Evolutionary conservation across 2,329 filamentous ascomycete genomes (phyloP).

Genomic region (Fonsecaea monophora): DNA sequence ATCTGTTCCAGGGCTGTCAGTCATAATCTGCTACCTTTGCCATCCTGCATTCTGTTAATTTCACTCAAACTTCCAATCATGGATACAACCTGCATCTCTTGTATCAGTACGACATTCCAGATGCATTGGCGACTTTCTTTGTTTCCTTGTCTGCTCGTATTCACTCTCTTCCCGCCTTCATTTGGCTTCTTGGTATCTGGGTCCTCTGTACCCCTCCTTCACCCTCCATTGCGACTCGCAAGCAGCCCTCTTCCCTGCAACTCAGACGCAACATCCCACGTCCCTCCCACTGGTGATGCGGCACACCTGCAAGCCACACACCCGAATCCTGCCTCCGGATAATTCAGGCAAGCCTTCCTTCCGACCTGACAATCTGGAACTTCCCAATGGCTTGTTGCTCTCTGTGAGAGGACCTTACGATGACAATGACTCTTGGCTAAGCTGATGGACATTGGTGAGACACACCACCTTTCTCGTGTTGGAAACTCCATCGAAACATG

Average conservation of each 20-base stretch:
- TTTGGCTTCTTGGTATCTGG: not conserved
- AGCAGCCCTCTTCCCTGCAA: not conserved
- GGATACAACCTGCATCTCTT: no score
- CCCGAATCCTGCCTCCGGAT: not conserved
- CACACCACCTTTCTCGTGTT: conserved; percentile 3
- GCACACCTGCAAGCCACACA: conserved; percentile 8
- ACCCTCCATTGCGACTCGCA: not conserved
- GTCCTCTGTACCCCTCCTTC: conserved; percentile 13
- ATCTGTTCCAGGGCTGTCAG: conserved; percentile 2
- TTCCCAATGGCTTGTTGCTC: not conserved
- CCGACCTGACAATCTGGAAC: not conserved
- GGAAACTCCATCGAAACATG: not conserved
- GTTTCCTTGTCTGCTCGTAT: not conserved
- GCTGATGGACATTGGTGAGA: not conserved
- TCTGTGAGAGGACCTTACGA: not conserved
- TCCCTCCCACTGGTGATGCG: conserved; percentile 14
- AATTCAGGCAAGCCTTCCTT: not conserved
- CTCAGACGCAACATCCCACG: conserved; percentile 15
- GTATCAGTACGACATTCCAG: not conserved
- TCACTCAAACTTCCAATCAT: no score
- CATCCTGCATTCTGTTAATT: no score
- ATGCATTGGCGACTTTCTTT: not conserved
- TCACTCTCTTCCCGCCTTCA: not conserved
- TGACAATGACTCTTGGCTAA: conserved; percentile 1
- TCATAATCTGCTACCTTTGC: not conserved